Evolutionary conservation across 164 flowering plant genomes (phyloP), one percentile per base, ranked within the genome.

Genomic region (Vitis labrusca): DNA sequence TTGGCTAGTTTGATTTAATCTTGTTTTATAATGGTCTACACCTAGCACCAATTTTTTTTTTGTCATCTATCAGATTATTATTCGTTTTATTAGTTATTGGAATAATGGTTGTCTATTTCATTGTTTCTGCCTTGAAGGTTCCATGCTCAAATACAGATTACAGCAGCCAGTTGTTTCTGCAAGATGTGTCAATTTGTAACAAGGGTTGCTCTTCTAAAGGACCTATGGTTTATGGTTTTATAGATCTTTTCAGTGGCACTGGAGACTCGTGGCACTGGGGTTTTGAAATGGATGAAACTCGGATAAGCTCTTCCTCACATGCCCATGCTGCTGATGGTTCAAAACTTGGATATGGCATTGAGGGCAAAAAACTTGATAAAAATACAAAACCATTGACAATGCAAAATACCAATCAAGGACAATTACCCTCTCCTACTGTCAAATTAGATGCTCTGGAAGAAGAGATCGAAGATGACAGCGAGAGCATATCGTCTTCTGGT

Each of bases 221-320:
- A 67, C 85, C 94, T 72, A 88, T 84, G 73, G 87, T 91, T 49
- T 89, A 80, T 86, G 97, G 91, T 61, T 86, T 89, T 66, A 67
- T 87, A 58, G 98, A 96, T 82, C 96, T 96, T 62, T 93, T 93
- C 72, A 77, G 87, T 77, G 92, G 85, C 56, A 81, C 78, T 64
- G 93, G 84, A 60, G 91, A 88, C 62, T 86, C 89, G 62, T 88
- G 89, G 93, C 80, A 85, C 50, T 88, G 90, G 89, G 82, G 79
- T 60, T 56, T 85, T 73, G 88, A 75, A 61, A 61, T 80, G 70
- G 88, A 86, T 61, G 87, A 82, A 69, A 79, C 67, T 44, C 79
- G 69, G 9, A 57, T 73, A 52, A 75, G 50, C 63, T 76, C 87
- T 65, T 69, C 80, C 10, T 44, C 61, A 52, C 76, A 68, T 54